Percentiles rank a stretch among this genome's conserved stretches.
These are phyloP conservation scores for Drechmeria coniospora DNA, from an alignment of 2,329 filamentous ascomycete species.

Conservation along the genomic window DNA sequence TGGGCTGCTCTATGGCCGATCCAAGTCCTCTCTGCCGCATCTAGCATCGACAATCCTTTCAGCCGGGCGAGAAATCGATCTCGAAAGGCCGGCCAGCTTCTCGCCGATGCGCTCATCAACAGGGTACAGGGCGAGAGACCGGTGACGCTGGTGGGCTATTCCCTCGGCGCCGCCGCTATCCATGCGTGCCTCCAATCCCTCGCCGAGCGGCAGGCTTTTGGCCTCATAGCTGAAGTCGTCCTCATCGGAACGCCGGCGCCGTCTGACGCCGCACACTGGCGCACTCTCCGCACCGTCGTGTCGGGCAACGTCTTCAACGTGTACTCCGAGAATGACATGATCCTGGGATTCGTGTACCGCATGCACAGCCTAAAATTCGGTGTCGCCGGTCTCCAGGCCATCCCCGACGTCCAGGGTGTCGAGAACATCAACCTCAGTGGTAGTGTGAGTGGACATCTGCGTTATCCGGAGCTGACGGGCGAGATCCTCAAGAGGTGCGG, in stretches of 20 bases:
- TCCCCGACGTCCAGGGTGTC: conserved; percentile 52
- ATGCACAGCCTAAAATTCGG: conserved; percentile 70
- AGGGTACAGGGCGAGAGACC: conserved; percentile 69
- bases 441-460: conserved; percentile 36
- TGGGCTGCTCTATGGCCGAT: conserved; percentile 57
- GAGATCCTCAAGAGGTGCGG: conserved; percentile 37
- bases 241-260: conserved; percentile 71
- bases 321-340: conserved; percentile 73
- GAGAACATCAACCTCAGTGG: conserved; percentile 37
- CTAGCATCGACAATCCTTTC: conserved; percentile 69
- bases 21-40: conserved; percentile 48
- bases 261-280: conserved; percentile 57
- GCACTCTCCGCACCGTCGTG: conserved; percentile 60
- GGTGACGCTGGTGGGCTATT: conserved; percentile 69
- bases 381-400: conserved; percentile 66
- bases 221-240: conserved; percentile 68
- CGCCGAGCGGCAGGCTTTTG: conserved; percentile 66
- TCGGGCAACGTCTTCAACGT: conserved; percentile 75
- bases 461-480: conserved; percentile 33
- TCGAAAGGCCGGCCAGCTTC: conserved; percentile 63
- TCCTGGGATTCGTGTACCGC: conserved; percentile 77
- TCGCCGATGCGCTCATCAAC: conserved; percentile 72
- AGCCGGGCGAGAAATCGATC: conserved; percentile 60
- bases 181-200: conserved; percentile 67
- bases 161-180: conserved; percentile 66